phyloP scores from a whole-genome alignment of 306 rosid genomes.

The Prunus mira region DNA sequence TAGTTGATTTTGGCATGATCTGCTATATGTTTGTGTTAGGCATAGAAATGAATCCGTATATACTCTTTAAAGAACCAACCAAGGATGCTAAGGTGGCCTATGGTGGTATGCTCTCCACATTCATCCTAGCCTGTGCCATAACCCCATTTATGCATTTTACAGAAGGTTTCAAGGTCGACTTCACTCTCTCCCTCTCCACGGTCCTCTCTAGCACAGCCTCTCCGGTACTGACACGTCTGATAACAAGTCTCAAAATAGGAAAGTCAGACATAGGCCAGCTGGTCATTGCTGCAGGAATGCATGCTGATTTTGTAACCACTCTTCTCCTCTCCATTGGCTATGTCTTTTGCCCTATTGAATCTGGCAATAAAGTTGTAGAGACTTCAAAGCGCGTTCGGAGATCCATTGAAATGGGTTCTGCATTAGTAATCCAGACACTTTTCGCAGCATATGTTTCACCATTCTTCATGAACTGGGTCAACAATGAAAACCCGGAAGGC shows the following conservation, averaged over 20 bases:
- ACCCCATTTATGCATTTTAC: slow-evolving; percentile 42
- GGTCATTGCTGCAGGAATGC: slow-evolving; percentile 83
- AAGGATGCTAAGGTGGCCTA: slow-evolving; percentile 75
- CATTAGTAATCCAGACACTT: slow-evolving; percentile 43
- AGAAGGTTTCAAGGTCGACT: slow-evolving; percentile 19
- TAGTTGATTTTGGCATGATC: slow-evolving; percentile 82
- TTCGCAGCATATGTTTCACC: slow-evolving; percentile 67
- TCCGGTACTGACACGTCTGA: slow-evolving; percentile 71
- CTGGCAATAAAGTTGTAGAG: not conserved
- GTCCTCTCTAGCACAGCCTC: slow-evolving; percentile 77
- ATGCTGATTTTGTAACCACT: slow-evolving; percentile 67
- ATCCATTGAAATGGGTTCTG: slow-evolving; percentile 26
- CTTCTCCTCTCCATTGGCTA: slow-evolving; percentile 61
- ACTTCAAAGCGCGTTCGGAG: slow-evolving; percentile 10
- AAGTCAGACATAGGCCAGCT: slow-evolving; percentile 89
- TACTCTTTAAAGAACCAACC: slow-evolving; percentile 47
- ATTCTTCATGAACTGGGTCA: slow-evolving; percentile 70
- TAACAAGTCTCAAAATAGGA: slow-evolving; percentile 70
- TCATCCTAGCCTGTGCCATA: slow-evolving; percentile 39
- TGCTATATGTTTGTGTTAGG: slow-evolving; percentile 92
- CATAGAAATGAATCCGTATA: slow-evolving; percentile 84
- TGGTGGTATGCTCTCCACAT: slow-evolving; percentile 57
- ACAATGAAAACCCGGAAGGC: slow-evolving; percentile 92
- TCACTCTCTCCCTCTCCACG: slow-evolving; percentile 52
- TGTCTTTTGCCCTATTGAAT: slow-evolving; percentile 36